Evolutionary conservation across 805 yeast genomes (phyloP), one percentile per base, ranked within the genome.

Genomic region (Pichia pseudocactophila): DNA sequence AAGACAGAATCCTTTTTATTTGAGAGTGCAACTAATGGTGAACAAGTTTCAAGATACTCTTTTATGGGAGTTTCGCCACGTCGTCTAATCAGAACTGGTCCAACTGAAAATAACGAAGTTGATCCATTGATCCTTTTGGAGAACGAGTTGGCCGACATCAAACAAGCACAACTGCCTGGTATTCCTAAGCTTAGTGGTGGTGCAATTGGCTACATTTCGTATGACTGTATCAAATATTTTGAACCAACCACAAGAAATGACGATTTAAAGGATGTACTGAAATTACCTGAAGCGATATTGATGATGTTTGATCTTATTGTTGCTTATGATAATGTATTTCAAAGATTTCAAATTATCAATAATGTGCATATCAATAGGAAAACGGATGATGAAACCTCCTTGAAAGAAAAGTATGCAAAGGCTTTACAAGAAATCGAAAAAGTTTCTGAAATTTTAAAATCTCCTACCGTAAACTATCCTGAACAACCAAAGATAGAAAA

Each of bases 161-260:
- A 69, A 42, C 87, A 85, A 55, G 86, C 89, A 2, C 78, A 75
- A 52, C 65, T 86, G 39, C 94, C 95, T 0, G 94, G 95, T 34
- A 67, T 89, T 39, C 86, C 96, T 12, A 76, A 73, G 49, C 66
- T 88, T 44, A 80, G 89, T 53, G 98, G 99, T 44, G 99, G 99
- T 49, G 97, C 97, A 6, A 74, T 90, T 42, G 99, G 99, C 2
- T 92, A 88, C 59, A 79, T 92, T 35, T 86, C 97, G 1, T 92
- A 92, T 56, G 99, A 92, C 62, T 92, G 99, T 68, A 83, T 92
- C 56, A 84, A 87, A 59, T 92, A 92, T 63, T 92, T 92, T 52
- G 99, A 92, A 65, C 99, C 99, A 46, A 80, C 73, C 52, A 90
- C 97, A 1, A 73, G 72, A 46, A 75, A 85, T 50, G 73, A 72